Evolutionary conservation across 495 filamentous ascomycete genomes (phyloP), one percentile per base, ranked within the genome.

Genomic region (Neurospora sp.): DNA sequence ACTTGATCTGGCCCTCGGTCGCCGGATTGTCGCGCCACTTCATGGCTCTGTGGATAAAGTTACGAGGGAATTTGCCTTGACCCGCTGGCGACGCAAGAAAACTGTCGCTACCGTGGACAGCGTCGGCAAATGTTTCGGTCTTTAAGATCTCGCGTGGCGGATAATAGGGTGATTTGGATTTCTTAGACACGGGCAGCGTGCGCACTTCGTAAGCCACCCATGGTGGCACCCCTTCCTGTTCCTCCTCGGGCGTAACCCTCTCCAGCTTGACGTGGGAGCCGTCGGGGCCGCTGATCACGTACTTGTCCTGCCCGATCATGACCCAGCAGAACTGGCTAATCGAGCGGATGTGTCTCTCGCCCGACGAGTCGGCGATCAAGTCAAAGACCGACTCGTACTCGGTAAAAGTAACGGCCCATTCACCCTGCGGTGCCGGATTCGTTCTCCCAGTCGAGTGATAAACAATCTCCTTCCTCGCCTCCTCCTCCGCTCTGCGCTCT

Each of bases 341-440:
- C 18, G 84, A 83, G 48, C 94, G 88, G 74, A 99, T 93, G 75
- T 96, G 90, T 39, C 83, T 85, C 72, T 98, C 94, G 42, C 87
- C 87, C 10, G 88, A 89, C 7, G 90, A 89, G 79, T 98, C 96
- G n/a, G 88, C 85, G 18, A 99, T 89, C 39, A 99, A 86, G 77
- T 97, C 95, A 76, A 91, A 89, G 27, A 99, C 88, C 1, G 90
- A 93, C 72, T 94, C 93, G 75, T 98, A 99, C 74, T 96, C 92
- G 18, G 91, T 94, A 75, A 97, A 97, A 1, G 86, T 88, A 35
- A 96, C 80, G 4, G 77, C 84, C 27, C 80, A 77, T 3, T 65
- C 53, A 1, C 53, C 53, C 12, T 65, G 27, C 7, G 27, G 3
- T 5, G 27, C 53, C 27, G 53, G 7, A 18, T 14, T 31, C 5